Evolutionary conservation across 305 asterid species (phyloP).

Genomic region (Rubia tinctorum): DNA sequence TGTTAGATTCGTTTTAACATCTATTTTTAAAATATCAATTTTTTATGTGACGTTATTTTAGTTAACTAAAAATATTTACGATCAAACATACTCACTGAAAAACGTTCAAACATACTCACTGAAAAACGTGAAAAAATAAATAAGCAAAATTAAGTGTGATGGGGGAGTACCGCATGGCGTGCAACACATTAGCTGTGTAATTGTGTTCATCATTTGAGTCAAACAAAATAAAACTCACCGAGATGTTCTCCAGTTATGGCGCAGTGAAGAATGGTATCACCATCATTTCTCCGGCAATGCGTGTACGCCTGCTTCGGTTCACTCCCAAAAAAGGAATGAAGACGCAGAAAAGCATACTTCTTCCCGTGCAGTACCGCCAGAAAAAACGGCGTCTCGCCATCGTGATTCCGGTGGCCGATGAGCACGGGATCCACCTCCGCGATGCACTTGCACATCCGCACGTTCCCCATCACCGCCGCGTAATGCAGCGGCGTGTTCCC

Average conservation of each 20-base stretch:
- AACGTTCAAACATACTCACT: too few relatives aligned
- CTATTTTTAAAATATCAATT: too few relatives aligned
- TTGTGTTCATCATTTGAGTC: too few relatives aligned
- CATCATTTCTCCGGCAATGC: constrained; percentile 7
- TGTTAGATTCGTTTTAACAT: too few relatives aligned
- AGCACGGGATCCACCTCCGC: not conserved
- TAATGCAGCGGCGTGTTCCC: constrained; percentile 16
- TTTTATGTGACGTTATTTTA: too few relatives aligned
- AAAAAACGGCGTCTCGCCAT: constrained; percentile 14
- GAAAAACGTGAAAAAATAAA: too few relatives aligned
- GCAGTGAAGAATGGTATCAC: constrained; percentile 24
- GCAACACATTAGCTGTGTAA: too few relatives aligned
- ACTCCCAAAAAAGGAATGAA: not conserved
- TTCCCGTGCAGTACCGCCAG: constrained; percentile 15
- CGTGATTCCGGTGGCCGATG: constrained; percentile 9
- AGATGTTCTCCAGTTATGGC: constrained; percentile 23
- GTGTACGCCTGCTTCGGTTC: not conserved
- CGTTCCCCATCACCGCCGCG: constrained; percentile 10
- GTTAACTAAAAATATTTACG: too few relatives aligned
- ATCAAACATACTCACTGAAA: too few relatives aligned
- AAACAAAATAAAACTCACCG: not conserved
- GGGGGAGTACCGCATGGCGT: too few relatives aligned
- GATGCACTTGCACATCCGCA: constrained; percentile 14
- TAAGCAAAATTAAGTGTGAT: too few relatives aligned
- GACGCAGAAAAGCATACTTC: constrained; percentile 13